These are phyloP conservation scores for Suillus subalutaceus DNA, from an alignment of 768 basidiomycete genomes.

Conservation along the genomic window DNA sequence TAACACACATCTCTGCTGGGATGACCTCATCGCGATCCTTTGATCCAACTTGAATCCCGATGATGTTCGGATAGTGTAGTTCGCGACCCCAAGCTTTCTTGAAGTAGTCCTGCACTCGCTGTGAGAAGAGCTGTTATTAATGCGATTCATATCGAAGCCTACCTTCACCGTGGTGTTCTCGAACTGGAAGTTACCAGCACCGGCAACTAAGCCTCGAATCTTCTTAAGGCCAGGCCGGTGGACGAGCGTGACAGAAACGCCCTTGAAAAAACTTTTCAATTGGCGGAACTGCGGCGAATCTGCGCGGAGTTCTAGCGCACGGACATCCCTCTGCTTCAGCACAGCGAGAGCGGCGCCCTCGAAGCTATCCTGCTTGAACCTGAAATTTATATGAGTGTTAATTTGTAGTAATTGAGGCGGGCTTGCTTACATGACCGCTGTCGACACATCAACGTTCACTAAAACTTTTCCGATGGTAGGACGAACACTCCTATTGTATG, in stretches of 20 bases:
- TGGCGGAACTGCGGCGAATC: slow-evolving; percentile 28
- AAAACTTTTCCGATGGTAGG: slow-evolving; percentile 43
- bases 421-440: slow-evolving; percentile 44
- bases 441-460: slow-evolving; percentile 50
- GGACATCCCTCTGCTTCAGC: slow-evolving; percentile 25
- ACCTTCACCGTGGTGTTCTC: slow-evolving; percentile 46
- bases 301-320: slow-evolving; percentile 32
- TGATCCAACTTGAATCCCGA: slow-evolving; percentile 40
- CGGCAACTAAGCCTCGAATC: slow-evolving; percentile 39
- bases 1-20: slow-evolving; percentile 51
- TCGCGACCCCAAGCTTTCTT: slow-evolving; percentile 35
- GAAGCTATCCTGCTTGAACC: slow-evolving; percentile 31
- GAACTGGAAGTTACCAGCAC: slow-evolving; percentile 45
- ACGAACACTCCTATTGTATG: slow-evolving; percentile 44
- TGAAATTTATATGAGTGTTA: slow-evolving; percentile 11
- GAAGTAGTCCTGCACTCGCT: slow-evolving; percentile 43
- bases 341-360: slow-evolving; percentile 36
- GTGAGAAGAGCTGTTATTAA: slow-evolving; percentile 4
- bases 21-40: slow-evolving; percentile 40
- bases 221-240: slow-evolving; percentile 32
- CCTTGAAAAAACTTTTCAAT: slow-evolving; percentile 43
- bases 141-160: slow-evolving; percentile 12
- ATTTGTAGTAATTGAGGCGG: not conserved
- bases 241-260: slow-evolving; percentile 35
- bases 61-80: slow-evolving; percentile 37